Percentiles rank a stretch among this genome's conserved stretches.
phyloP scores from a whole-genome alignment of 139 green algal genomes.

The Haematococcus sp. region DNA sequence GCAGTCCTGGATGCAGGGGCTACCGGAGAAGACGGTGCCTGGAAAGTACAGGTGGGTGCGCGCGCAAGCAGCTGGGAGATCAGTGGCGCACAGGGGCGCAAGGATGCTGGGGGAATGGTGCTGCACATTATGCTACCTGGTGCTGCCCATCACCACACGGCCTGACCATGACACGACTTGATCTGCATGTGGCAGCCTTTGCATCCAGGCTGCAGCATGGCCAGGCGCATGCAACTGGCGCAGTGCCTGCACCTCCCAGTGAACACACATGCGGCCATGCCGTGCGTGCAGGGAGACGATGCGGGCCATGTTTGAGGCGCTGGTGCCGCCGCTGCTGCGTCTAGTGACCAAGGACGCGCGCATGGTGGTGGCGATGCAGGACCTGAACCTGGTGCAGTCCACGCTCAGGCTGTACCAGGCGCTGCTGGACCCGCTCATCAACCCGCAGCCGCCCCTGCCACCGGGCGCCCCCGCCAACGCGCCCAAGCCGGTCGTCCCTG shows the following conservation, averaged over 20 bases:
- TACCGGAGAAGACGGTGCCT: constrained; percentile 15
- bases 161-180: no score
- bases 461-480: neutral
- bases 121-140: no score
- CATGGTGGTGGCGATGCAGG: constrained; percentile 14
- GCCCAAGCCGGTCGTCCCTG: neutral
- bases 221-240: no score
- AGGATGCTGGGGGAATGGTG: no score
- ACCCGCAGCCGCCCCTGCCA: constrained; percentile 5
- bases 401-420: constrained; percentile 40
- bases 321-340: constrained; percentile 56
- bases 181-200: no score
- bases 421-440: constrained; percentile 26
- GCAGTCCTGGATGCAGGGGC: constrained; percentile 33
- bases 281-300: constrained; percentile 33
- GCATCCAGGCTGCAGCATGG: no score
- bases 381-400: constrained; percentile 49
- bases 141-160: no score
- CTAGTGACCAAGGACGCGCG: constrained; percentile 40
- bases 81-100: no score
- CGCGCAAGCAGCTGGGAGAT: no score
- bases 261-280: no score
- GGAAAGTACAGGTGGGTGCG: constrained; percentile 11
- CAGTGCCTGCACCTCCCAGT: no score
- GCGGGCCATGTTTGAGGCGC: constrained; percentile 52